phyloP scores from a whole-genome alignment of 2,329 filamentous ascomycete species.

The Botryotinia calthae region DNA sequence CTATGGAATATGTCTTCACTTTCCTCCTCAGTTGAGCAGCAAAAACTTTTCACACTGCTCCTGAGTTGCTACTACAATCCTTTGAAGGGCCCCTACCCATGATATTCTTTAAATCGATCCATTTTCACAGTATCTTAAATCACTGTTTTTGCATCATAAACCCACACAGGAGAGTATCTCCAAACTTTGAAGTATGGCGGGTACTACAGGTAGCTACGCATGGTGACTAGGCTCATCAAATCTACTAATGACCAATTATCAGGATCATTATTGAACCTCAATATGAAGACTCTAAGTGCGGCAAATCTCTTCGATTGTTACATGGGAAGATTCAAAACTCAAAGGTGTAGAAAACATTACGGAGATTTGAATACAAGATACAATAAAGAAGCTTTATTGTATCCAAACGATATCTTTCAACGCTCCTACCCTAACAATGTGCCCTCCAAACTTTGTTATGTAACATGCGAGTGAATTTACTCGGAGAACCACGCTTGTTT shows the following conservation, averaged over 20 bases:
- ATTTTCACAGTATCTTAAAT: neutral
- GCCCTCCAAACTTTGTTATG: neutral
- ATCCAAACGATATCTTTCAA: neutral
- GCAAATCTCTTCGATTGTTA: neutral
- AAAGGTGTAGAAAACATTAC: neutral
- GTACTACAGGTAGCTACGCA: neutral
- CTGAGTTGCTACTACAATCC: neutral
- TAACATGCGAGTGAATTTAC: neutral
- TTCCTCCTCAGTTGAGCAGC: neutral
- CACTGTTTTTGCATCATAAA: neutral
- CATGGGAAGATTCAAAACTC: neutral
- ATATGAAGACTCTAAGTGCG: neutral
- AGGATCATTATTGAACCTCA: neutral
- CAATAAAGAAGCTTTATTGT: neutral
- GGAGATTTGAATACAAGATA: neutral
- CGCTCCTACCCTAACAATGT: neutral
- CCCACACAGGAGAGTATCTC: neutral
- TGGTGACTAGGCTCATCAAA: neutral
- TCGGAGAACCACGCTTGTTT: neutral
- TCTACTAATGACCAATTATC: neutral
- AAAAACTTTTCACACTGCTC: neutral
- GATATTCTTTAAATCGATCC: neutral
- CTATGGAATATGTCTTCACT: neutral
- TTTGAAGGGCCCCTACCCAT: neutral
- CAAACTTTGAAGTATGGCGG: neutral